Percentiles rank a stretch among this genome's conserved stretches.
Evolutionary conservation across 2,329 filamentous ascomycete genomes (phyloP).

Genomic region (Alternaria angustiovoidea): DNA sequence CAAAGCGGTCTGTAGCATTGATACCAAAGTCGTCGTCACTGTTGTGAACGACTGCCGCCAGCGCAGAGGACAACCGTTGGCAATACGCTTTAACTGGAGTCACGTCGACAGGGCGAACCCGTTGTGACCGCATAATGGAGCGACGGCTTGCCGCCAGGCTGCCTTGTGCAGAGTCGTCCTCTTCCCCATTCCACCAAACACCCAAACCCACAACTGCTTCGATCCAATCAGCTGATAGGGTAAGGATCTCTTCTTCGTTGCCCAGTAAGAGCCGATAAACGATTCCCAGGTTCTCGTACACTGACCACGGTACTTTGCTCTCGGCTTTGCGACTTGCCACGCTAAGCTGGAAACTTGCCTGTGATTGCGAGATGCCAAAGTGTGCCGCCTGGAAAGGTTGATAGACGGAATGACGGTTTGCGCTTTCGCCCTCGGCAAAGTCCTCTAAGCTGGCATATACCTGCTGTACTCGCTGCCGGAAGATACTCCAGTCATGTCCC

Average conservation of each 20-base stretch:
- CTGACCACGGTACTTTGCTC: slow-evolving; percentile 85
- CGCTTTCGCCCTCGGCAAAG: slow-evolving; percentile 78
- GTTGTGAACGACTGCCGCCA: slow-evolving; percentile 70
- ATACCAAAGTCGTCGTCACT: slow-evolving; percentile 74
- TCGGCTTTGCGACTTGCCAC: slow-evolving; percentile 77
- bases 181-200: slow-evolving; percentile 89
- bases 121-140: slow-evolving; percentile 50
- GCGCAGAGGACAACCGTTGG: slow-evolving; percentile 74
- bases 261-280: slow-evolving; percentile 85
- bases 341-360: slow-evolving; percentile 68
- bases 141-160: slow-evolving; percentile 57
- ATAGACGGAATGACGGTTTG: slow-evolving; percentile 54
- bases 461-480: slow-evolving; percentile 76
- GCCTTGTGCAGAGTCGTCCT: slow-evolving; percentile 55
- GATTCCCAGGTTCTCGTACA: slow-evolving; percentile 84
- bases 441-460: slow-evolving; percentile 75
- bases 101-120: slow-evolving; percentile 58
- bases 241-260: slow-evolving; percentile 75
- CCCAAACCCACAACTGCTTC: slow-evolving; percentile 85
- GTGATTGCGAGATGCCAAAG: slow-evolving; percentile 54
- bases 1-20: slow-evolving; percentile 76
- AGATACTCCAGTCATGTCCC: slow-evolving; percentile 82
- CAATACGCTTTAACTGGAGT: slow-evolving; percentile 73
- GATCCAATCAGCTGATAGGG: slow-evolving; percentile 86
- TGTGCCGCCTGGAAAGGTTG: slow-evolving; percentile 55